Evolutionary conservation across 345 rosid species (phyloP).

Genomic region (Citrus trifoliata): DNA sequence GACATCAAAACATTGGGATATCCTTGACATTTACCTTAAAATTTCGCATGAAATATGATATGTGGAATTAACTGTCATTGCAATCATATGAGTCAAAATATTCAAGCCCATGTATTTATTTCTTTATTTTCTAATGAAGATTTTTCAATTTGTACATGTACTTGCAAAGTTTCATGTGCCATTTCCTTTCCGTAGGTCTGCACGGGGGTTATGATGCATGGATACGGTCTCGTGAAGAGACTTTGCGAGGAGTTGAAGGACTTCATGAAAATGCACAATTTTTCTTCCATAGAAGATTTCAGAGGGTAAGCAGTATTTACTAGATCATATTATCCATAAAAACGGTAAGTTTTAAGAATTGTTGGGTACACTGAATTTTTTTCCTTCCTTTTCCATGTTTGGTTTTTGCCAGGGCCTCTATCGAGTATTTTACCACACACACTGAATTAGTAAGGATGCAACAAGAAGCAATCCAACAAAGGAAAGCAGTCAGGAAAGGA

Average conservation of each 20-base stretch:
- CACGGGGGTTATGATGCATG: conserved; percentile 98
- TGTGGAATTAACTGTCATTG: not conserved
- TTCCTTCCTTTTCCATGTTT: not conserved
- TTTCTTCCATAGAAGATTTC: conserved; percentile 80
- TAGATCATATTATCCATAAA: not conserved
- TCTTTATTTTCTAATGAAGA: too few species aligned
- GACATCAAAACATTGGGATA: not conserved
- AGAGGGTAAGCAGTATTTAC: conserved; percentile 56
- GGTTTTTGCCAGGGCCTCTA: conserved; percentile 51
- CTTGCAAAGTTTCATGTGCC: not conserved
- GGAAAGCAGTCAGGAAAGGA: conserved; percentile 77
- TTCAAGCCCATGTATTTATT: not conserved
- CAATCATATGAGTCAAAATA: not conserved
- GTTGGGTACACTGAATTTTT: not conserved
- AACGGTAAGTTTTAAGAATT: not conserved
- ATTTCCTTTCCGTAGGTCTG: conserved; percentile 55
- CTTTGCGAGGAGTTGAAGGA: conserved; percentile 75
- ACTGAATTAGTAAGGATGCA: conserved; percentile 78
- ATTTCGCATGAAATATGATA: too few species aligned
- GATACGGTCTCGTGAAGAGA: conserved; percentile 86
- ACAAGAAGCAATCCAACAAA: conserved; percentile 71
- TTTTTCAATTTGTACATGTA: not conserved
- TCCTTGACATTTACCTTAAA: not conserved
- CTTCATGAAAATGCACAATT: conserved; percentile 86
- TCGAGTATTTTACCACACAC: conserved; percentile 88